Percentiles rank a stretch among this genome's conserved stretches.
phyloP scores from a whole-genome alignment of 2,329 filamentous ascomycete genomes.

The Alternaria longipes region DNA sequence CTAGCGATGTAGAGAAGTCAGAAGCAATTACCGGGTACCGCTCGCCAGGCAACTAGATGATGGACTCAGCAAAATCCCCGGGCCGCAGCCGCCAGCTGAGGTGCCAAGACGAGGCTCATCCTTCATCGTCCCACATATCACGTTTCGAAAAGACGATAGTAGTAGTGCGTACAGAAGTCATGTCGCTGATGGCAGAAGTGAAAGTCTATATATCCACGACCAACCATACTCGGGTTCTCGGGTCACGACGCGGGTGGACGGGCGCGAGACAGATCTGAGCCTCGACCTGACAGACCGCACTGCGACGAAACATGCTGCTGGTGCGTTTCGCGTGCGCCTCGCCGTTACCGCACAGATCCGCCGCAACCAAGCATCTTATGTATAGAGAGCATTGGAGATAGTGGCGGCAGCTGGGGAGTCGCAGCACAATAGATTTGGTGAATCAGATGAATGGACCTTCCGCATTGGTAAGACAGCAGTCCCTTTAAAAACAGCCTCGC shows the following conservation, averaged over 20 bases:
- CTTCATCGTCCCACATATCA: slow-evolving; percentile 1
- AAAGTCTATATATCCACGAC: background rate
- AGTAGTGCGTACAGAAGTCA: background rate
- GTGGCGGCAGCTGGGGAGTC: background rate
- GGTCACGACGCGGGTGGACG: slow-evolving; percentile 8
- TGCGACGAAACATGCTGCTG: slow-evolving; percentile 19
- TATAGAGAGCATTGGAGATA: background rate
- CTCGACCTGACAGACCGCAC: slow-evolving; percentile 7
- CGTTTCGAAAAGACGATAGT: background rate
- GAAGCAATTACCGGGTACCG: slow-evolving; percentile 6
- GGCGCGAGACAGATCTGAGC: slow-evolving; percentile 16
- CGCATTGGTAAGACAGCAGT: slow-evolving; percentile 13
- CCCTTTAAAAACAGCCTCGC: slow-evolving; percentile 22
- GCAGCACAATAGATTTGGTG: slow-evolving; percentile 4
- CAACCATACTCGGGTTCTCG: slow-evolving; percentile 3
- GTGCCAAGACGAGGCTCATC: slow-evolving; percentile 25
- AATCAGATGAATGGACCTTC: slow-evolving; percentile 12
- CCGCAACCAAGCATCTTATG: slow-evolving; percentile 1
- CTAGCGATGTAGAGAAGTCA: background rate
- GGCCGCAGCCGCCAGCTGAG: slow-evolving; percentile 3
- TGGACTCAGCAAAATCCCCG: slow-evolving; percentile 6
- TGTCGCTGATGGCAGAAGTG: background rate
- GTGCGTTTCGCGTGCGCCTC: slow-evolving; percentile 29
- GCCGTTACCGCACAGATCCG: slow-evolving; percentile 16
- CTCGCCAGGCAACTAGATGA: background rate